These are phyloP conservation scores for Gentiana macrophylla DNA, from an alignment of 257 asterid genomes.

Conservation along the genomic window DNA sequence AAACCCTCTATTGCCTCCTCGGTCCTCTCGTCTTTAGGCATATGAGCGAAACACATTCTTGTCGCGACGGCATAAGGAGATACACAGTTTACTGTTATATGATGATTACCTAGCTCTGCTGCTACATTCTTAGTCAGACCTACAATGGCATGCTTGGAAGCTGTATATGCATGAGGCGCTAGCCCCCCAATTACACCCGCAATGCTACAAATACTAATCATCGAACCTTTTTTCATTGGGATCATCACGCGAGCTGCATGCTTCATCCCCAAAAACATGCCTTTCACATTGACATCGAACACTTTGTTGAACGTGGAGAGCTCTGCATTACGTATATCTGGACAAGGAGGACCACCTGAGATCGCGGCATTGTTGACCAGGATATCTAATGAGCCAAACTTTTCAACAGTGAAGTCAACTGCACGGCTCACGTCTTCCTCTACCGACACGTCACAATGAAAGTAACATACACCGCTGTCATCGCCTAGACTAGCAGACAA, in stretches of 20 bases:
- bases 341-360: conserved; percentile 47
- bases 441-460: conserved; percentile 65
- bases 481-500: conserved; percentile 32
- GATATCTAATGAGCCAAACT: conserved; percentile 70
- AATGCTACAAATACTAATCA: conserved; percentile 59
- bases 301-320: conserved; percentile 52
- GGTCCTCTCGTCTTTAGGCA: conserved; percentile 72
- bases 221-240: conserved; percentile 68
- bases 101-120: conserved; percentile 82
- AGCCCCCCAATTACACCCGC: conserved; percentile 33
- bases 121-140: conserved; percentile 83
- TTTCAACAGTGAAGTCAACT: conserved; percentile 54
- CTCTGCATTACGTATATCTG: conserved; percentile 59
- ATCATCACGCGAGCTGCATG: conserved; percentile 89
- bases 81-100: conserved; percentile 74
- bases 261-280: conserved; percentile 85
- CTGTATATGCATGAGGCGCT: conserved; percentile 71
- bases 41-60: conserved; percentile 45
- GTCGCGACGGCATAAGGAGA: conserved; percentile 86
- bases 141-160: conserved; percentile 78
- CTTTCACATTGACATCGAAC: conserved; percentile 60
- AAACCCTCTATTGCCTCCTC: conserved; percentile 58
- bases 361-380: conserved; percentile 89
- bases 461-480: conserved; percentile 15
- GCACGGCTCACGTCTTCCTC: conserved; percentile 62